Evolutionary conservation across 2,329 filamentous ascomycete genomes (phyloP).

Genomic region (Ceratocystis colombiana): DNA sequence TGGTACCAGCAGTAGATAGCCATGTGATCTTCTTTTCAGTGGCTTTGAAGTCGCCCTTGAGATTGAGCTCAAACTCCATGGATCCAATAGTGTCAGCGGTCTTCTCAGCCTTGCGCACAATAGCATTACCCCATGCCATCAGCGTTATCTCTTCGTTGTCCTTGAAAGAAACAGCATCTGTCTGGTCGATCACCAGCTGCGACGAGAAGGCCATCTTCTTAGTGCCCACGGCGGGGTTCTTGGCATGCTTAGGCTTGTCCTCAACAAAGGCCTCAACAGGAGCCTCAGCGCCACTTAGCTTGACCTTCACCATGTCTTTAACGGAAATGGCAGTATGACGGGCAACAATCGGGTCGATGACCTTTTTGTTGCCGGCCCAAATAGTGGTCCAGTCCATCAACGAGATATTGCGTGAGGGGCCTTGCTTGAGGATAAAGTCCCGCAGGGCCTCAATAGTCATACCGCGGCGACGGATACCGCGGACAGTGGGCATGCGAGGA

Average conservation of each 20-base stretch:
- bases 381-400: constrained; percentile 73
- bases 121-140: constrained; percentile 88
- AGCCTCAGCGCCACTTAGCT: constrained; percentile 57
- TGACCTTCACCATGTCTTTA: constrained; percentile 61
- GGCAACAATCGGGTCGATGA: constrained; percentile 66
- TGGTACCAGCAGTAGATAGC: constrained; percentile 66
- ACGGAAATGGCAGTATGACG: constrained; percentile 63
- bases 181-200: constrained; percentile 73
- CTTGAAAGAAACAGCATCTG: constrained; percentile 70
- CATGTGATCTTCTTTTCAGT: constrained; percentile 96
- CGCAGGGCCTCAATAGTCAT: constrained; percentile 70
- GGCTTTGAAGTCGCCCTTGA: constrained; percentile 86
- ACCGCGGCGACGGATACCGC: constrained; percentile 66
- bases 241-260: constrained; percentile 77
- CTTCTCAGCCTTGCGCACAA: constrained; percentile 39
- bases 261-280: constrained; percentile 53
- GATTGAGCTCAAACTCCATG: constrained; percentile 75
- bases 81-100: constrained; percentile 50
- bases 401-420: constrained; percentile 72
- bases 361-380: constrained; percentile 68
- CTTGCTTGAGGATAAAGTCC: constrained; percentile 77
- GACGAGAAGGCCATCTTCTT: constrained; percentile 77
- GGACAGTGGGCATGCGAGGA: constrained; percentile 74
- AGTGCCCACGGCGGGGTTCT: constrained; percentile 72
- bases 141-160: constrained; percentile 85